Base-by-base conservation (phyloP, 495 filamentous ascomycete genomes). In the Penicillium coffeae region DNA sequence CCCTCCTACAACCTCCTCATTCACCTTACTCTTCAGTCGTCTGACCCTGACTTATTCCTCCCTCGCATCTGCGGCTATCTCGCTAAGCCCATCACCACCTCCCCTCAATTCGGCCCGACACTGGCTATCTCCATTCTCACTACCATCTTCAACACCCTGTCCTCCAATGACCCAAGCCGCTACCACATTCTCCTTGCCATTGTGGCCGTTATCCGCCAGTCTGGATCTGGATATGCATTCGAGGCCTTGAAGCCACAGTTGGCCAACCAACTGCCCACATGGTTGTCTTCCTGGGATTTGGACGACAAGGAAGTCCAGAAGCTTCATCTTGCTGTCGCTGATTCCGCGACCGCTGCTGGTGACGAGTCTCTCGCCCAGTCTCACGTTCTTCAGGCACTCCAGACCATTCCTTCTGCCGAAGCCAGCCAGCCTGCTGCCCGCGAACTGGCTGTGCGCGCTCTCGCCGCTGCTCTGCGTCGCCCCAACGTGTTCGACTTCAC, bases 81-180 rank as follows among this genome's bases (percentile, higher is more conserved):
- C 58, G 84, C 83, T 48, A 84, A 83, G 62, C 93, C 93, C 48
- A 84, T 96, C 62, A 79, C 84, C 25, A 89, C 87, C 39, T 94
- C 92, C 7, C 86, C 90, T 27, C 71, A 79, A 58, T 89, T 95
- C 65, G 90, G 92, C 49, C 77, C 86, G 46, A 84, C 87, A 34
- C 78, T 99, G 47, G 84, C 89, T 44, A 85, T 96, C 55, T 86
- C 85, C 50, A 86, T 90, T 47, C 82, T 99, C 52, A 90, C 88
- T 62, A 95, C 90, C 48, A 80, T 99, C 68, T 99, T 96, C 86
- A 99, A 99, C 75, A 88, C 94, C 42, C 82, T 97, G 45, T 75
- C 82, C 37, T 62, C 80, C 36, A 72, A 78, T 50, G 87, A 89
- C 64, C 85, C 87, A 8, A 78, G 85, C 58, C 85, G 92, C 22